These are phyloP conservation scores for Botrytis sinoallii DNA, from an alignment of 2,329 filamentous ascomycete species.

Conservation along the genomic window DNA sequence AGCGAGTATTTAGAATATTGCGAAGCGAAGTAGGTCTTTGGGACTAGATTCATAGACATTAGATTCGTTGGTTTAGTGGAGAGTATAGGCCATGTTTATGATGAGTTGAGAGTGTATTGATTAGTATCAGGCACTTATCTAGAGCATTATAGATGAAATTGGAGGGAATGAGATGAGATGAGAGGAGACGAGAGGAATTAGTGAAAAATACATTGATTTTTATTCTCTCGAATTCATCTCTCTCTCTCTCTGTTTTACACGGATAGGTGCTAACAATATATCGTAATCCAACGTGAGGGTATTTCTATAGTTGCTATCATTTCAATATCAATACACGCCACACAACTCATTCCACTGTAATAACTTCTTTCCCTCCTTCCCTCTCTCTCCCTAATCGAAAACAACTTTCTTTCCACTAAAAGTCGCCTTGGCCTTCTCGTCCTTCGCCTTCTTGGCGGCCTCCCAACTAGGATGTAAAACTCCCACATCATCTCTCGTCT, in stretches of 20 bases:
- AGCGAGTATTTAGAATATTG: not conserved
- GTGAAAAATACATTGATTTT: not conserved
- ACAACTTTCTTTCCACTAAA: conserved; percentile 58
- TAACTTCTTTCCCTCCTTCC: too few species aligned
- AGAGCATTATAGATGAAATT: not conserved
- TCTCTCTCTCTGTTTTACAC: not conserved
- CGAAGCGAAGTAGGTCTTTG: too few species aligned
- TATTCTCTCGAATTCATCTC: not conserved
- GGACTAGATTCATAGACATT: not conserved
- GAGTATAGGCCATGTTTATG: not conserved
- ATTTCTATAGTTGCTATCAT: not conserved
- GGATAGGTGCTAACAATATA: not conserved
- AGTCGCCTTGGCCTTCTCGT: conserved; percentile 49
- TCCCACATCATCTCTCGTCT: conserved; percentile 47
- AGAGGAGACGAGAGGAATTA: too few species aligned
- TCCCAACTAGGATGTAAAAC: conserved; percentile 62
- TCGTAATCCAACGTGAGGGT: not conserved
- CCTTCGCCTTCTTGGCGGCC: conserved; percentile 56
- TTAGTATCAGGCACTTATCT: not conserved
- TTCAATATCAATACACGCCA: not conserved
- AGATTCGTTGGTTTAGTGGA: not conserved
- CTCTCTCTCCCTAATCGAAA: conserved; percentile 46
- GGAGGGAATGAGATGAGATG: too few species aligned
- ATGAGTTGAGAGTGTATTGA: not conserved
- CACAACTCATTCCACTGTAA: not conserved